These are phyloP conservation scores for Fusarium globosum DNA, from an alignment of 2,329 filamentous ascomycete species.

Conservation along the genomic window DNA sequence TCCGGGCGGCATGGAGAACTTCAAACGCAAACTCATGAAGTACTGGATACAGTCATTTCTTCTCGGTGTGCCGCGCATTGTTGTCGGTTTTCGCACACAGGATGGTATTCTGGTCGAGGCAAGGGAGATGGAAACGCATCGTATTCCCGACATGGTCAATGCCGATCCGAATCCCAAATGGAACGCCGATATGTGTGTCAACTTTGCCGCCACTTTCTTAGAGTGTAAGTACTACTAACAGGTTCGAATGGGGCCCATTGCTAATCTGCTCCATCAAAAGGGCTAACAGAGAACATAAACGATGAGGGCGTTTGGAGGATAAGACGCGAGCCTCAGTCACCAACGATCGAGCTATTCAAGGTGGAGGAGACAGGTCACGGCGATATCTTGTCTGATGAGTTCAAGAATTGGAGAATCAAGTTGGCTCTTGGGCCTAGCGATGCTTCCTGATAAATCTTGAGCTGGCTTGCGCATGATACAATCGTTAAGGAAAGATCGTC, in stretches of 20 bases:
- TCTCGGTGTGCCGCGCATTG: conserved; percentile 89
- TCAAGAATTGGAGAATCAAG: conserved; percentile 78
- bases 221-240: conserved; percentile 69
- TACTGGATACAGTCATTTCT: conserved; percentile 98
- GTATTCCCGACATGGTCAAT: conserved; percentile 81
- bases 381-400: conserved; percentile 79
- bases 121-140: conserved; percentile 82
- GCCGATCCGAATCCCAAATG: conserved; percentile 74
- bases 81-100: conserved; percentile 85
- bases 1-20: conserved; percentile 76
- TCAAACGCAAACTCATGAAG: conserved; percentile 90
- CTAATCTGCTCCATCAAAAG: conserved; percentile 53
- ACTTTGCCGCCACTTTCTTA: conserved; percentile 83
- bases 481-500: neutral
- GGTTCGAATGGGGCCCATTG: neutral
- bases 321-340: conserved; percentile 69
- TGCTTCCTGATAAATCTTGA: conserved; percentile 12
- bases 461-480: neutral
- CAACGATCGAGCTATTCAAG: conserved; percentile 77
- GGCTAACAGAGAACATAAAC: conserved; percentile 70
- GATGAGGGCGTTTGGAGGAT: conserved; percentile 87
- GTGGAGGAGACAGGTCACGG: conserved; percentile 78
- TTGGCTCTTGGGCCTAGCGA: conserved; percentile 52
- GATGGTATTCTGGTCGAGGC: conserved; percentile 77
- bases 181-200: conserved; percentile 95